Evolutionary conservation across 176 grass and related monocot genomes (phyloP).

Genomic region (Guadua angustifolia): DNA sequence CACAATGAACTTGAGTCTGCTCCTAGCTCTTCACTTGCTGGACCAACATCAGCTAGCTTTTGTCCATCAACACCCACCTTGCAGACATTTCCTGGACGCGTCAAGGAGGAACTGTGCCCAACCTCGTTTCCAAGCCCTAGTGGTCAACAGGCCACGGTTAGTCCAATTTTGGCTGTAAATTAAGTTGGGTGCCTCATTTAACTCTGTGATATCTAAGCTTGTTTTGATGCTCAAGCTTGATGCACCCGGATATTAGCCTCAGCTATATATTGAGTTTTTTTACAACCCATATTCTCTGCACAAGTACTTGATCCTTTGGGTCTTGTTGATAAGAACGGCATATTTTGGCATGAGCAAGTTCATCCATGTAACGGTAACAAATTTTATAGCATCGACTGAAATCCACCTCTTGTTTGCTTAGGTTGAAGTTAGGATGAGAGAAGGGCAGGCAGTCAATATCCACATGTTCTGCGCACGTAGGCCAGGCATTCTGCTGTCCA

Average conservation of each 20-base stretch:
- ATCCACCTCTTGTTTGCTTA: conserved; percentile 14
- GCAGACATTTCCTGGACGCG: conserved; percentile 54
- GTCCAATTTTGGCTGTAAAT: conserved; percentile 31
- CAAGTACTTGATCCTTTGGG: background rate
- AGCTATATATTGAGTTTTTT: background rate
- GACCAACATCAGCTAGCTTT: conserved; percentile 53
- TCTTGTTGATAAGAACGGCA: conserved; percentile 9
- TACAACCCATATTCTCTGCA: background rate
- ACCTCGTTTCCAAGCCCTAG: conserved; percentile 57
- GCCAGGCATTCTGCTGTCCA: conserved; percentile 67
- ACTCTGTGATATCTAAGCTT: background rate
- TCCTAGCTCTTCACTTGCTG: conserved; percentile 61
- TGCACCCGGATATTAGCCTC: background rate
- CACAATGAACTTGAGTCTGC: conserved; percentile 73
- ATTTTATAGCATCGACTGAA: background rate
- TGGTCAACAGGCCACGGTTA: conserved; percentile 69
- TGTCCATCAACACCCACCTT: conserved; percentile 68
- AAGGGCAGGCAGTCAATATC: conserved; percentile 74
- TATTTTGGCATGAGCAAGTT: background rate
- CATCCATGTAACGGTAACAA: background rate
- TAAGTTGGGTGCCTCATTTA: background rate
- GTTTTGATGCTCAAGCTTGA: background rate
- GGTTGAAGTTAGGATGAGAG: conserved; percentile 82
- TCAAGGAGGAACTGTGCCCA: conserved; percentile 74
- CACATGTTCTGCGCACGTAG: conserved; percentile 84